Evolutionary conservation across 202 grass and related monocot species (phyloP), one percentile per base, ranked within the genome.

Genomic region (Panicum virgatum): DNA sequence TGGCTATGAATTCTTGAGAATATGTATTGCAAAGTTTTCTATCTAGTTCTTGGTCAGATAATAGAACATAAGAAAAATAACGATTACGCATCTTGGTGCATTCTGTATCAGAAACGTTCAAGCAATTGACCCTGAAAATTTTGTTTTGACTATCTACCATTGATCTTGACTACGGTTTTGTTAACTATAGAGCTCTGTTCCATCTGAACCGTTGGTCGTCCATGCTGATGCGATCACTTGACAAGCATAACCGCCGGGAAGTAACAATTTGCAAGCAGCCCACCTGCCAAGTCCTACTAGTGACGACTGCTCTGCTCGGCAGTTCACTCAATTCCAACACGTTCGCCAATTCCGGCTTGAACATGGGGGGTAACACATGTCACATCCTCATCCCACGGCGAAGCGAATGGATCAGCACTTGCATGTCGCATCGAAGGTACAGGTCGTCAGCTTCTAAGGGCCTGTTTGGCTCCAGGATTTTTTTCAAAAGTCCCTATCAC

Each of bases 361-460:
- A 15, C 19, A 34, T 5, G 27, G 29, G 34, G 12, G 9, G 62
- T 75, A 80, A 67, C n/a, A 23, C 51, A 74, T 60, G 51, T 37
- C 77, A 23, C 54, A 58, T 78, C 27, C 50, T 40, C 2, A 5
- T 43, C 69, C 10, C 62, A 40, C 10, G 43, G 54, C 63, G 52
- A 87, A 77, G 54, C 63, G 52, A 87, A 77, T 29, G 40, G 85
- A 77, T 82, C 52, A 58, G 65, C 75, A 52, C 65, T n/a, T 30
- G 3, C 12, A 53, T 12, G 72, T 79, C 22, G 3, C 67, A 40
- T 64, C 25, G 16, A 20, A 36, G 27, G 14, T 50, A 48, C 52
- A 27, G 5, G 19, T 37, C 40, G 12, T 46, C 38, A 12, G 22
- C 44, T 64, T 66, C 5, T 59, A n/a, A n/a, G n/a, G n/a, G n/a